Percentiles rank a stretch among this genome's conserved stretches.
Evolutionary conservation across 2,329 filamentous ascomycete genomes (phyloP).

Genomic region (Diaporthe eres): DNA sequence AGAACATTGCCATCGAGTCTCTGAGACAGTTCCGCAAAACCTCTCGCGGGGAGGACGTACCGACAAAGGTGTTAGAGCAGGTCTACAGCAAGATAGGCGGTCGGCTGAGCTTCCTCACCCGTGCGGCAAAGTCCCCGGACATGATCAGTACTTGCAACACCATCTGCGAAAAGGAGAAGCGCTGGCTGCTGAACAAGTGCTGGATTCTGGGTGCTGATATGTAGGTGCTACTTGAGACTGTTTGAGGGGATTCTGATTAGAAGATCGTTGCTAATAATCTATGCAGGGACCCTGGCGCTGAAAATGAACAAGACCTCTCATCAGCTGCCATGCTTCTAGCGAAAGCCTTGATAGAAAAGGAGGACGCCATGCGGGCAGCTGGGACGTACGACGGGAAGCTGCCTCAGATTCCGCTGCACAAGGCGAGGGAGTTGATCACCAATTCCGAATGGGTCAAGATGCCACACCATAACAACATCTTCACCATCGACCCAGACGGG

Average conservation of each 20-base stretch:
- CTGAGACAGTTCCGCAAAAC: constrained; percentile 84
- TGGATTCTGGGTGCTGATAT: constrained; percentile 80
- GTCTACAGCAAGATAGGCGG: constrained; percentile 92
- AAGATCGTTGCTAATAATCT: not conserved
- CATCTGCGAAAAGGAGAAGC: constrained; percentile 78
- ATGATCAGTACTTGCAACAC: constrained; percentile 82
- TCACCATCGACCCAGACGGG: constrained; percentile 68
- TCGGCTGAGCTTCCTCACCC: constrained; percentile 87
- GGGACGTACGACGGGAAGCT: constrained; percentile 57
- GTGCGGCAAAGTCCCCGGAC: constrained; percentile 87
- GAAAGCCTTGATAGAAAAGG: constrained; percentile 66
- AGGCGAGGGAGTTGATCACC: constrained; percentile 68
- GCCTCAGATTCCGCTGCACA: constrained; percentile 64
- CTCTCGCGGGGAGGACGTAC: constrained; percentile 77
- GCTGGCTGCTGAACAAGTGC: constrained; percentile 82
- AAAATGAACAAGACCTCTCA: constrained; percentile 56
- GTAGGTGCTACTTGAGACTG: constrained; percentile 43
- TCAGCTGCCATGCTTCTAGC: constrained; percentile 71
- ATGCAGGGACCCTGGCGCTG: constrained; percentile 5
- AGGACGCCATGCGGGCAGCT: constrained; percentile 50
- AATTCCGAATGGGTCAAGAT: constrained; percentile 69
- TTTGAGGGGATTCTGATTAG: not conserved
- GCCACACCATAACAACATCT: constrained; percentile 69
- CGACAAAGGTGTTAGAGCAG: constrained; percentile 73
- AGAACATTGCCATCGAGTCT: constrained; percentile 81